Percentiles rank a stretch among this genome's conserved stretches.
Evolutionary conservation across 1,139 yeast species (phyloP).

Genomic region (Protomyces arabidopsidicola): DNA sequence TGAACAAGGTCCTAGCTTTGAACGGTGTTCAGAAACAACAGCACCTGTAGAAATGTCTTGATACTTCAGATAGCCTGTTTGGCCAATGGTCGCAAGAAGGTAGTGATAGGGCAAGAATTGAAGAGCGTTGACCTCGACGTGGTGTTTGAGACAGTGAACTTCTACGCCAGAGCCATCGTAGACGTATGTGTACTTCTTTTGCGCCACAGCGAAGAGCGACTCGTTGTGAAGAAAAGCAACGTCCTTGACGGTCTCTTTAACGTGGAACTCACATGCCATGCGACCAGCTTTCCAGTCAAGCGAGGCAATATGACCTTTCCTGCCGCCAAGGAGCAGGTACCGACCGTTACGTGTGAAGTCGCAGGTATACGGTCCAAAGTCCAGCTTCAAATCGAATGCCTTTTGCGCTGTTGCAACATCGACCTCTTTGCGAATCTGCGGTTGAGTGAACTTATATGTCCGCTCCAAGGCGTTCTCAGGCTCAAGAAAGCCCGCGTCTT

Average conservation of each 20-base stretch:
- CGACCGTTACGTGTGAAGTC: conserved; percentile 88
- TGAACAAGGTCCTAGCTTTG: conserved; percentile 85
- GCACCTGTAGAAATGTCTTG: conserved; percentile 95
- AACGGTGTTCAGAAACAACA: conserved; percentile 73
- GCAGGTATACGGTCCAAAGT: conserved; percentile 79
- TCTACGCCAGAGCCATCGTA: conserved; percentile 90
- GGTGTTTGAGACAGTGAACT: conserved; percentile 85
- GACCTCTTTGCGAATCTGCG: conserved; percentile 71
- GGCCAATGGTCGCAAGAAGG: conserved; percentile 60
- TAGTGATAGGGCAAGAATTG: conserved; percentile 93
- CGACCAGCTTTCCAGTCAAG: conserved; percentile 93
- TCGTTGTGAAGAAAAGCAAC: conserved; percentile 88
- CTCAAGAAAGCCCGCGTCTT: conserved; percentile 78
- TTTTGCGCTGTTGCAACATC: conserved; percentile 60
- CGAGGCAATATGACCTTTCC: conserved; percentile 90
- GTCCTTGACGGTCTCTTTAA: conserved; percentile 84
- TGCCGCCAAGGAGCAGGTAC: conserved; percentile 75
- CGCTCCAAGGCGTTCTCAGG: conserved; percentile 84
- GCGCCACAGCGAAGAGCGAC: conserved; percentile 94
- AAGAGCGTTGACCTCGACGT: conserved; percentile 73
- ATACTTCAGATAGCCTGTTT: conserved; percentile 76
- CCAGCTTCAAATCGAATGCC: conserved; percentile 67
- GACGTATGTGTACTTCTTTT: conserved; percentile 86
- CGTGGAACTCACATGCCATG: conserved; percentile 71
- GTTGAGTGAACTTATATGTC: conserved; percentile 78